Evolutionary conservation across 192 early-diverging fungal species (phyloP).

Genomic region (Jimgerdemannia flammicorona): DNA sequence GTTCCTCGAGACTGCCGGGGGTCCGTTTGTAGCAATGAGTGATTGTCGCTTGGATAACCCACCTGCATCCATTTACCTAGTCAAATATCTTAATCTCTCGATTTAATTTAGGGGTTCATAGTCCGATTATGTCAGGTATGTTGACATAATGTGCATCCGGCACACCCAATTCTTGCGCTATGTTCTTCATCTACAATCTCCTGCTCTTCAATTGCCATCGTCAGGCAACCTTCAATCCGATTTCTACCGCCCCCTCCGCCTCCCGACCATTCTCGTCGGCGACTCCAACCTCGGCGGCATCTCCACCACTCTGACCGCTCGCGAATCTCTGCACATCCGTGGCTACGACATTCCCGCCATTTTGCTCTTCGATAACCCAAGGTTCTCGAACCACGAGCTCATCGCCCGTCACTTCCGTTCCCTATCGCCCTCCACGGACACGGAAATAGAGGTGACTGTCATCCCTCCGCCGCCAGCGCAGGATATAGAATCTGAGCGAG

Average conservation of each 20-base stretch:
- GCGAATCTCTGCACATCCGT: conserved; percentile 62
- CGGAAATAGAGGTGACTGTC: conserved; percentile 23
- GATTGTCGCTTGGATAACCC: conserved; percentile 61
- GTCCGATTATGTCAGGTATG: conserved; percentile 68
- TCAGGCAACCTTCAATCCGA: conserved; percentile 62
- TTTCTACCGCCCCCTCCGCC: conserved; percentile 63
- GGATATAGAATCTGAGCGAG: conserved; percentile 30
- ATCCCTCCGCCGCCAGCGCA: conserved; percentile 46
- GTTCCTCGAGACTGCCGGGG: conserved; percentile 80
- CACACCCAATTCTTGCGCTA: background rate
- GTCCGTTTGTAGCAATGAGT: conserved; percentile 52
- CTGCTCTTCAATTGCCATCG: no score
- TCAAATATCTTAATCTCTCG: background rate
- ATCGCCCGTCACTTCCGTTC: background rate
- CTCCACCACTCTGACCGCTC: conserved; percentile 73
- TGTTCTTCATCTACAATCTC: background rate
- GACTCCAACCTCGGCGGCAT: conserved; percentile 80
- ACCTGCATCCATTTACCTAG: conserved; percentile 1
- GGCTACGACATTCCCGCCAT: conserved; percentile 69
- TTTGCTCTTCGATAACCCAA: conserved; percentile 58
- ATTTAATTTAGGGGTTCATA: conserved; percentile 49
- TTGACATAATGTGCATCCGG: background rate
- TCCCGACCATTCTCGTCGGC: conserved; percentile 71
- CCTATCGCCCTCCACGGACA: conserved; percentile 27
- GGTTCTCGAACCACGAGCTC: conserved; percentile 56